phyloP scores from a whole-genome alignment of 805 yeast genomes.

The Wickerhamomyces xylosicus region DNA sequence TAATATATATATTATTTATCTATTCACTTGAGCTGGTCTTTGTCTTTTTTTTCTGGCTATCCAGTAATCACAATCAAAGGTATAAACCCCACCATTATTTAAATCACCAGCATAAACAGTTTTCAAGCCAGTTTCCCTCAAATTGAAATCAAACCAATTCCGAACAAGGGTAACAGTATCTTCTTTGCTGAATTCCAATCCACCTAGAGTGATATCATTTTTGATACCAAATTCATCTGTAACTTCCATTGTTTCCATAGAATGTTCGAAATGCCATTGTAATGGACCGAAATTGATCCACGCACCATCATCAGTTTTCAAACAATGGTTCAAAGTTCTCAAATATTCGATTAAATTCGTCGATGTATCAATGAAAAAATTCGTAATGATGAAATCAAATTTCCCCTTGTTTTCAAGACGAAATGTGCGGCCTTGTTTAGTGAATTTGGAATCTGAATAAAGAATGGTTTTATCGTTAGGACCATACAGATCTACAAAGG shows the following conservation, averaged over 20 bases:
- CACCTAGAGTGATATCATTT: slow-evolving; percentile 29
- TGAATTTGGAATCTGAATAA: slow-evolving; percentile 10
- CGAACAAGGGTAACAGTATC: slow-evolving; percentile 39
- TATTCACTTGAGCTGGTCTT: not conserved
- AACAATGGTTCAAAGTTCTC: slow-evolving; percentile 33
- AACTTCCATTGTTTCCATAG: slow-evolving; percentile 21
- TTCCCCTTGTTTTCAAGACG: slow-evolving; percentile 26
- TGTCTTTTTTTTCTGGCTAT: slow-evolving; percentile 30
- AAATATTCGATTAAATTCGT: slow-evolving; percentile 48
- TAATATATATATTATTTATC: not conserved
- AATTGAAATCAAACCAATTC: slow-evolving; percentile 39
- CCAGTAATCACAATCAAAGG: slow-evolving; percentile 62
- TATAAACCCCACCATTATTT: slow-evolving; percentile 40
- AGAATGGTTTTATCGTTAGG: slow-evolving; percentile 20
- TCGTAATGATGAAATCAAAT: slow-evolving; percentile 40
- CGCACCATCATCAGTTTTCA: slow-evolving; percentile 33
- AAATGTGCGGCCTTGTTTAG: slow-evolving; percentile 30
- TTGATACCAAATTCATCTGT: not conserved
- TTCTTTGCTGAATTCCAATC: slow-evolving; percentile 49
- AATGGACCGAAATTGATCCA: slow-evolving; percentile 67
- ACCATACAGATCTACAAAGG: slow-evolving; percentile 60
- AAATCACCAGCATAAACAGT: slow-evolving; percentile 46
- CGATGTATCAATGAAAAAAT: slow-evolving; percentile 59
- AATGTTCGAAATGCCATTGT: slow-evolving; percentile 63
- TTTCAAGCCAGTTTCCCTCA: slow-evolving; percentile 32